These are phyloP conservation scores for Lecanicillium sp. DNA, from an alignment of 2,329 filamentous ascomycete genomes.

Conservation along the genomic window DNA sequence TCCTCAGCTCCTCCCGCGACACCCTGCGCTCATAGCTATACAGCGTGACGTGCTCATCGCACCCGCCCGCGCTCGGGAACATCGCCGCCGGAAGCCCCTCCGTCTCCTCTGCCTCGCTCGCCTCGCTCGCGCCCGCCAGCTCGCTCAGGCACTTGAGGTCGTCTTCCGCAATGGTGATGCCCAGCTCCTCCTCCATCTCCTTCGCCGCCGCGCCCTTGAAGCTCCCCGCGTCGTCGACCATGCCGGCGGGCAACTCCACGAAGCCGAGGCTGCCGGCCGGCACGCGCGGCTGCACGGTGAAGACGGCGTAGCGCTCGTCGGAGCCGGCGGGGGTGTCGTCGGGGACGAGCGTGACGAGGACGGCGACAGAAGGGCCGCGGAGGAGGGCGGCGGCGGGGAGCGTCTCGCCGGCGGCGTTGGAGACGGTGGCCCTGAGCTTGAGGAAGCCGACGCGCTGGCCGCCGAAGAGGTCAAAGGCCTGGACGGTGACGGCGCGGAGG, in stretches of 20 bases:
- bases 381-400: constrained; percentile 52
- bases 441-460: constrained; percentile 46
- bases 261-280: constrained; percentile 49
- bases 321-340: constrained; percentile 35
- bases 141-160: constrained; percentile 48
- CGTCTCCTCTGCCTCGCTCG: constrained; percentile 25
- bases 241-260: constrained; percentile 52
- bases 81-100: constrained; percentile 42
- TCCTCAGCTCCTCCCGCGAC: constrained; percentile 40
- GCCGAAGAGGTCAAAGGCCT: constrained; percentile 49
- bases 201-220: constrained; percentile 53
- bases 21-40: constrained; percentile 52
- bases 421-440: constrained; percentile 45
- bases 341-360: constrained; percentile 52
- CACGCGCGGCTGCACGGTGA: constrained; percentile 55
- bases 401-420: constrained; percentile 40
- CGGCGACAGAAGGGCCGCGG: constrained; percentile 54
- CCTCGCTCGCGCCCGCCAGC: constrained; percentile 31
- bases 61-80: constrained; percentile 53
- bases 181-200: constrained; percentile 57
- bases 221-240: constrained; percentile 48
- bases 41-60: constrained; percentile 55
- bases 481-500: constrained; percentile 44
- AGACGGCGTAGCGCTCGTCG: constrained; percentile 48
- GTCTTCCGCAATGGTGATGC: constrained; percentile 42